Evolutionary conservation across 768 basidiomycete species (phyloP).

Genomic region (Rhizopogon salebrosus): DNA sequence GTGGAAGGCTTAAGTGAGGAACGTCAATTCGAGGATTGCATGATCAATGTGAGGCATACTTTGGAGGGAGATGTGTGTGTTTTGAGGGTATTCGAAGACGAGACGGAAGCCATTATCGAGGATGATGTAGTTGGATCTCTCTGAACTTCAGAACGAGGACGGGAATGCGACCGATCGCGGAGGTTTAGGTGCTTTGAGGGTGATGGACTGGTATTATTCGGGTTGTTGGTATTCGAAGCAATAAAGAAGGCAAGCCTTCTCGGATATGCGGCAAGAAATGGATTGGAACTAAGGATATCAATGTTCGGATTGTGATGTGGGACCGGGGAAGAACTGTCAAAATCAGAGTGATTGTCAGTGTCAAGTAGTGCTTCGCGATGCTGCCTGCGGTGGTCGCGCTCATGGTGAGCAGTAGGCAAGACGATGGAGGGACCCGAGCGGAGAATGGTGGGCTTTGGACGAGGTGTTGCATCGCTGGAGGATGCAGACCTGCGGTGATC

Average conservation of each 20-base stretch:
- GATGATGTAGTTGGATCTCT: conserved; percentile 16
- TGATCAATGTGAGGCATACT: conserved; percentile 13
- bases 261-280: conserved; percentile 9
- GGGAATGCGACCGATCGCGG: conserved; percentile 32
- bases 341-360: conserved; percentile 13
- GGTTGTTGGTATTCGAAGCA: conserved; percentile 39
- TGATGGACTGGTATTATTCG: conserved; percentile 21
- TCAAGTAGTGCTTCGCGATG: conserved; percentile 5
- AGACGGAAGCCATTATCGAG: conserved; percentile 21
- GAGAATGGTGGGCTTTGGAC: conserved; percentile 32
- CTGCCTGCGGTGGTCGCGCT: conserved; percentile 3
- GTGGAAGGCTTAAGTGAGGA: conserved; percentile 40
- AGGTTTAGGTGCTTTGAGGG: conserved; percentile 24
- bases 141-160: conserved; percentile 29
- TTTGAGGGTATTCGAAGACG: conserved; percentile 19
- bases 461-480: conserved; percentile 47
- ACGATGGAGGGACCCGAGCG: conserved; percentile 13
- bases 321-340: conserved; percentile 3
- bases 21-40: conserved; percentile 6
- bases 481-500: conserved; percentile 30
- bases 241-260: conserved; percentile 23
- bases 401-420: conserved; percentile 13
- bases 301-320: conserved; percentile 9
- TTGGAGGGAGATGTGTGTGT: conserved; percentile 31
- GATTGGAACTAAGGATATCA: conserved; percentile 8